Percentiles rank a stretch among this genome's conserved stretches.
These are phyloP conservation scores for Ceratocystis harringtonii DNA, from an alignment of 2,329 filamentous ascomycete species.

Conservation along the genomic window DNA sequence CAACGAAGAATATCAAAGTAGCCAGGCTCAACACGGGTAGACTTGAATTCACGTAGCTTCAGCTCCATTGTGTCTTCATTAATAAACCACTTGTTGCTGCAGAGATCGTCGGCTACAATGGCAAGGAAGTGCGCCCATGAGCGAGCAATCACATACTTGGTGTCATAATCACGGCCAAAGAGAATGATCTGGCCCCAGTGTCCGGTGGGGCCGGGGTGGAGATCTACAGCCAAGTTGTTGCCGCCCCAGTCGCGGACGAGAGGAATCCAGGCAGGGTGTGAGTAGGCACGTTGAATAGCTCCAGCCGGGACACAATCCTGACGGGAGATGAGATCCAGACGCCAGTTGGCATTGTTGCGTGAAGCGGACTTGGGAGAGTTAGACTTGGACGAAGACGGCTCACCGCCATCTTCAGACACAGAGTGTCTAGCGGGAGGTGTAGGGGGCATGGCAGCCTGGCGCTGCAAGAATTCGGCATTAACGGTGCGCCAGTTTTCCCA, in stretches of 20 bases:
- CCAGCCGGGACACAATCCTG: constrained; percentile 81
- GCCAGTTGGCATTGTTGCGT: constrained; percentile 49
- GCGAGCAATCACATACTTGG: constrained; percentile 87
- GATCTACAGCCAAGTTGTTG: constrained; percentile 88
- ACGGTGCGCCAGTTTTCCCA: constrained; percentile 95
- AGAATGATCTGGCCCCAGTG: constrained; percentile 95
- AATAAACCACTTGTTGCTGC: constrained; percentile 77
- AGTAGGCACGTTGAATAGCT: constrained; percentile 81
- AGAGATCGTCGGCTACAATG: constrained; percentile 75
- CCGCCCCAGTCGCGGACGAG: constrained; percentile 95
- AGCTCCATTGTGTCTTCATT: constrained; percentile 87
- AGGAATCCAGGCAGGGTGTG: constrained; percentile 90
- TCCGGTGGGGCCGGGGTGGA: constrained; percentile 77
- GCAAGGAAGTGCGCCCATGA: constrained; percentile 86
- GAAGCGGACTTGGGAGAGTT: constrained; percentile 24
- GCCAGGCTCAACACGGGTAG: constrained; percentile 71
- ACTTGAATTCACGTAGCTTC: constrained; percentile 84
- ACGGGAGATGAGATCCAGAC: constrained; percentile 65
- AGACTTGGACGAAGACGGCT: constrained; percentile 55
- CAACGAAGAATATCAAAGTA: constrained; percentile 93
- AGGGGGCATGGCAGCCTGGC: constrained; percentile 26
- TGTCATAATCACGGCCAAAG: constrained; percentile 94
- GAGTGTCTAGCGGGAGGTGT: constrained; percentile 39
- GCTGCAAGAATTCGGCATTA: constrained; percentile 71
- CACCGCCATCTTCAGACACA: constrained; percentile 38